Base-by-base conservation (phyloP, 352 stramenopile species). In the Hyaloperonospora arabidopsidis region DNA sequence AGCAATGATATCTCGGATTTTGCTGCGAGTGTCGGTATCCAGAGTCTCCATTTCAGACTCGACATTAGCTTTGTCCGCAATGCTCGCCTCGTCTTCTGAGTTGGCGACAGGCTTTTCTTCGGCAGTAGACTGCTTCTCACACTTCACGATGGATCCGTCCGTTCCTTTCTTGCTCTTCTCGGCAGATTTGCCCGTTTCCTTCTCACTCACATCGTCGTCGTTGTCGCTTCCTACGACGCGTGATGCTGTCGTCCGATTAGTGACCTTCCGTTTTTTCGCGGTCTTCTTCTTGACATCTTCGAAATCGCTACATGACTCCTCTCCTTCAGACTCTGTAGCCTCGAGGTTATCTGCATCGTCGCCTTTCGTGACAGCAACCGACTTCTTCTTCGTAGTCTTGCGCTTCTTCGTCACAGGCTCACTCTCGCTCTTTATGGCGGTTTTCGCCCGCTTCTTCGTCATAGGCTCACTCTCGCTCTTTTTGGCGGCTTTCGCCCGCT, bases 1-100 rank as follows among this genome's bases (percentile, higher is more conserved):
- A 3, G 74, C 75, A 36, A 93, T 89, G 63, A 93, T 93, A 39
- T 89, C 70, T 60, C 79, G 68, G 49, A 93, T 70, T 45, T 87
- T 87, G 28, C 62, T 71, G 52, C 74, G 67, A 12, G 89, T 60
- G 22, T 87, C 76, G 0, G 59, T 67, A 19, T 61, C 65, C 53
- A 91, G 21, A 52, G 47, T 57, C 44, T 55, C 52, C 10, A 29
- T 52, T 32, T 54, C 45, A 18, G 49, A 17, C 52, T 63, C 49
- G 13, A 49, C 15, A 21, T 66, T 55, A 18, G 59, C 44, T 41
- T 69, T 58, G 13, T 60, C 47, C 34, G 32, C 58, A 18, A 25
- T 28, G 28, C 52, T 56, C 1, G 47, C 25, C 19, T 65, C 60
- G 18, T 45, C 32, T 32, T 72, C 52, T 5, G 47, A n/a, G n/a